phyloP scores from a whole-genome alignment of 495 filamentous ascomycete species.

The Cercophora newfieldiana region DNA sequence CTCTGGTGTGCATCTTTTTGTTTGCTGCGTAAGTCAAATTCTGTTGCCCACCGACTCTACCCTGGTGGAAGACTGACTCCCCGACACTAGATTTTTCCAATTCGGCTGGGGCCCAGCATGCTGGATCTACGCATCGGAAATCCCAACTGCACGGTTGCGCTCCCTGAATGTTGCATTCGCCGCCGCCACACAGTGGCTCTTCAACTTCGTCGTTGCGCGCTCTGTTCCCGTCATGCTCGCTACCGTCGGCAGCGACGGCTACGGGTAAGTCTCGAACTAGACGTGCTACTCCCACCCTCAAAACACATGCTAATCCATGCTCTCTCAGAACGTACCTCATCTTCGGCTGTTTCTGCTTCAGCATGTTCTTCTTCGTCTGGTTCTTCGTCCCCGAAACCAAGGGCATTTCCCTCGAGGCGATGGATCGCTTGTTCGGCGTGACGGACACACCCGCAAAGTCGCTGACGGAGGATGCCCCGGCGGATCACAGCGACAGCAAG shows the following conservation, averaged over 20 bases:
- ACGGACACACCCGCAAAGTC: conserved; percentile 27
- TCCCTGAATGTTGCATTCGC: conserved; percentile 69
- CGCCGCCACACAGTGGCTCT: conserved; percentile 69
- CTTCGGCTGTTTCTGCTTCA: conserved; percentile 63
- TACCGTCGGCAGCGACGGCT: conserved; percentile 62
- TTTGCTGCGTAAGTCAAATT: conserved; percentile 58
- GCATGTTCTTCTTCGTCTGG: conserved; percentile 67
- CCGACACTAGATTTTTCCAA: conserved; percentile 58
- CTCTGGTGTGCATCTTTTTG: conserved; percentile 69
- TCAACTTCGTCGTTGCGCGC: conserved; percentile 69
- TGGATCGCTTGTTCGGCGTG: conserved; percentile 41
- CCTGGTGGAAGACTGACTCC: no score
- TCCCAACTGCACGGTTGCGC: conserved; percentile 69
- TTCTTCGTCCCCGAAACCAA: conserved; percentile 77
- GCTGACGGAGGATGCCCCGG: neutral
- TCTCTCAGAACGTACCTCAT: conserved; percentile 50
- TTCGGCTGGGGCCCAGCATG: conserved; percentile 79
- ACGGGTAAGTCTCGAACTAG: conserved; percentile 39
- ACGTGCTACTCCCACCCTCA: no score
- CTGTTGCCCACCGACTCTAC: no score
- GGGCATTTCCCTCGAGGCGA: conserved; percentile 45
- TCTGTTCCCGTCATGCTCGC: conserved; percentile 64
- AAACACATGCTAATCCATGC: neutral
- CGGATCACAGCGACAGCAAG: neutral
- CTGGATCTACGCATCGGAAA: conserved; percentile 77